Base-by-base conservation (phyloP, 192 early-diverging fungal genomes). In the Entomortierella parvispora region DNA sequence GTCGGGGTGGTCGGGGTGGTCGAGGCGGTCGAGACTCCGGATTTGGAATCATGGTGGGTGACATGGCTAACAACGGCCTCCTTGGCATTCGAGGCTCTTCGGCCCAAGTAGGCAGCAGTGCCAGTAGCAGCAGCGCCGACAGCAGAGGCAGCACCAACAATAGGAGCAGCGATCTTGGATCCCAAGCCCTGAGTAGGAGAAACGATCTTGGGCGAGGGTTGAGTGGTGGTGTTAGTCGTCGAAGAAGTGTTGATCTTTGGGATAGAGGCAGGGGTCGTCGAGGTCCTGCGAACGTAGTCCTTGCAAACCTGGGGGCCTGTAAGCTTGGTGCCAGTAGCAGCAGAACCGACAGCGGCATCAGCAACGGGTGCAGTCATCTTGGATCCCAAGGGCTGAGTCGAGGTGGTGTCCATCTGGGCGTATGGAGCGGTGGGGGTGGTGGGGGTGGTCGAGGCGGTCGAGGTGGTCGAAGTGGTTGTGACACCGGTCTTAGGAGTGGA, bases 91-190 rank as follows among this genome's bases (percentile, higher is more conserved):
- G 22, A 56, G 33, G 48, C 23, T 45, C 42, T 62, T 46, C 51
- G 33, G 15, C 60, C 60, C 0, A 51, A 5, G 28, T 62, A 62
- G 32, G 60, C 48, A 33, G 60, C 60, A 22, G 62, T 40, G 5
- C 28, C 49, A 15, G 37, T 22, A 48, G 59, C 59, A 44, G 59
- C 59, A 14, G 59, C 28, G 12, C 46, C 47, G 20, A 48, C 47
- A 9, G 46, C 44, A 0, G 44, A 15, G 28, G 63, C 63, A 10
- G 52, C n/a, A 11, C 63, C 63, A 11, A 31, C 25, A 14, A 65
- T 20, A n/a, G 63, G 63, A 40, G 52, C 52, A 0, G 31, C 3
- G 26, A 53, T 40, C 40, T 64, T 64, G 2, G 42, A 33, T 2
- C 22, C 31, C 62, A 64, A 52, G 17, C n/a, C n/a, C n/a, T n/a